These are phyloP conservation scores for Funneliformis geosporum DNA, from an alignment of 192 early-diverging fungal genomes.

Conservation along the genomic window DNA sequence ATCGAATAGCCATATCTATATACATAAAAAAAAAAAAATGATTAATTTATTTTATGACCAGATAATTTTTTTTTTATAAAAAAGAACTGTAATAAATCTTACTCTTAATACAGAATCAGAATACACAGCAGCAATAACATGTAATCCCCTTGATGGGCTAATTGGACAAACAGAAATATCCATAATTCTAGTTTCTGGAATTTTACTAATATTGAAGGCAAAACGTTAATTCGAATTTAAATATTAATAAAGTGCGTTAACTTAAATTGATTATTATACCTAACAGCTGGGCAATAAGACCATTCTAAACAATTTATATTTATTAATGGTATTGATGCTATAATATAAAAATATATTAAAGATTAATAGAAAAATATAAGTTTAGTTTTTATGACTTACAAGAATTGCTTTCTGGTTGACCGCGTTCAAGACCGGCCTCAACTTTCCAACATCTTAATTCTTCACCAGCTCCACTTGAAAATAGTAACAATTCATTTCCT, in stretches of 20 bases:
- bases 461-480: slow-evolving; percentile 66
- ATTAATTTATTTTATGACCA: background rate
- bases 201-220: slow-evolving; percentile 40
- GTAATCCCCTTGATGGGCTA: slow-evolving; percentile 32
- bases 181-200: slow-evolving; percentile 76
- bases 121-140: slow-evolving; percentile 68
- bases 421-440: slow-evolving; percentile 23
- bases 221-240: background rate
- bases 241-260: no score
- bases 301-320: slow-evolving; percentile 51
- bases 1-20: slow-evolving; percentile 62
- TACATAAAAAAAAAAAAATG: background rate
- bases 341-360: background rate
- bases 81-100: slow-evolving; percentile 6
- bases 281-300: slow-evolving; percentile 46
- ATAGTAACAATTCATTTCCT: slow-evolving; percentile 45
- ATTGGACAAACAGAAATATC: slow-evolving; percentile 55
- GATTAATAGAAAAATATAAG: background rate
- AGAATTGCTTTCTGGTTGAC: slow-evolving; percentile 5
- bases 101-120: slow-evolving; percentile 68
- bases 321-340: slow-evolving; percentile 13
- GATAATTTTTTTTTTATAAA: background rate
- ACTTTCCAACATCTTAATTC: slow-evolving; percentile 68
- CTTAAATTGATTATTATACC: slow-evolving; percentile 25
- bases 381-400: background rate